A percentile compares a stretch with the other conserved stretches of the same genome.
phyloP scores from a whole-genome alignment of 345 rosid species.

The Ceriops decandra region DNA sequence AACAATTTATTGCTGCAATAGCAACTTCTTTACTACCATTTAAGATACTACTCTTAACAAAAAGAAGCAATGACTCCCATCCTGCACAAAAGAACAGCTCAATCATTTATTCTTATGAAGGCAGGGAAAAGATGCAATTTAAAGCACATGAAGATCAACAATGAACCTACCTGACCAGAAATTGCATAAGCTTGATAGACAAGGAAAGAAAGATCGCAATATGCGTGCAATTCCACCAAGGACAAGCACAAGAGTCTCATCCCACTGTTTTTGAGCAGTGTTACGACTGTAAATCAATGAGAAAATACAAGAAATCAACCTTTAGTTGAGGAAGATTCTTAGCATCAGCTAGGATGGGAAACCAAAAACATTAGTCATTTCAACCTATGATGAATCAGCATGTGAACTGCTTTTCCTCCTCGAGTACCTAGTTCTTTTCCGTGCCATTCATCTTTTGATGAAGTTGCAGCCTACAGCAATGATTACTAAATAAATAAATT shows the following conservation, averaged over 20 bases:
- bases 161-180: constrained; percentile 76
- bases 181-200: constrained; percentile 62
- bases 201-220: constrained; percentile 89
- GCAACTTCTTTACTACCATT: constrained; percentile 93
- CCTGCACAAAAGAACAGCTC: constrained; percentile 41
- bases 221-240: constrained; percentile 93
- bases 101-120: not conserved
- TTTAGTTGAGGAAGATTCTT: constrained; percentile 1
- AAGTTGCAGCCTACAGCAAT: constrained; percentile 80
- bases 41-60: constrained; percentile 70
- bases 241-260: constrained; percentile 93
- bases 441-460: constrained; percentile 98
- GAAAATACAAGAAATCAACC: constrained; percentile 7
- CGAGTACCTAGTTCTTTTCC: constrained; percentile 95
- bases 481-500: constrained; percentile 1
- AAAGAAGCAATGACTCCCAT: constrained; percentile 82
- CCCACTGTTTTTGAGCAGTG: constrained; percentile 99
- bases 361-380: not conserved
- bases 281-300: constrained; percentile 67
- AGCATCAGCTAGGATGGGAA: constrained; percentile 1
- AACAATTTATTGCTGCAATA: constrained; percentile 84
- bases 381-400: constrained; percentile 98
- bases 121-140: not conserved
- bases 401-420: constrained; percentile 95
- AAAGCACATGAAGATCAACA: constrained; percentile 2